Evolutionary conservation across 2,329 filamentous ascomycete genomes (phyloP).

Genomic region (Calonectria hongkongensis): DNA sequence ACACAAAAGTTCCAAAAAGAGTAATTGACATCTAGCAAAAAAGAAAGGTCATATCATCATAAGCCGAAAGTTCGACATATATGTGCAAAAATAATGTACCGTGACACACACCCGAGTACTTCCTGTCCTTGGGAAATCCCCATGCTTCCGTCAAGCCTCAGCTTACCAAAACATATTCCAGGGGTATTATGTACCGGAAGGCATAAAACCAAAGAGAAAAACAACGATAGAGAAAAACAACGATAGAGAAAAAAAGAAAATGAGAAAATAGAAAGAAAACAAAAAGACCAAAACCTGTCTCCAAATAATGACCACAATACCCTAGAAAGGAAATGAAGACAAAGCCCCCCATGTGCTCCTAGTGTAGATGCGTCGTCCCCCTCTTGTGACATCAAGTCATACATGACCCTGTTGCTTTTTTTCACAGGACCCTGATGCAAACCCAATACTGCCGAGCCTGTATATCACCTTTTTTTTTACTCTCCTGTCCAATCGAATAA

Average conservation of each 20-base stretch:
- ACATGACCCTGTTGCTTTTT: conserved; percentile 14
- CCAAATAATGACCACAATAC: conserved; percentile 26
- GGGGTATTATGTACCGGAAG: conserved; percentile 49
- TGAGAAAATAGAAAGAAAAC: conserved; percentile 33
- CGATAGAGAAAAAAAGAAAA: neutral
- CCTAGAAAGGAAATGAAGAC: conserved; percentile 33
- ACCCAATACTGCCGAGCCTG: conserved; percentile 24
- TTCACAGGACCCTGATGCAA: conserved; percentile 31
- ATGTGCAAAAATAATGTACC: conserved; percentile 36
- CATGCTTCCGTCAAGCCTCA: conserved; percentile 36
- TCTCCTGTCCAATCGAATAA: neutral
- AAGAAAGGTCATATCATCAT: conserved; percentile 49
- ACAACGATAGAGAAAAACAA: conserved; percentile 23
- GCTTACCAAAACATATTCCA: conserved; percentile 39
- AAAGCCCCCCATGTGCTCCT: conserved; percentile 45
- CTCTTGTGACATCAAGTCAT: conserved; percentile 36
- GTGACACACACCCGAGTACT: conserved; percentile 42
- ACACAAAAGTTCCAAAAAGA: conserved; percentile 20
- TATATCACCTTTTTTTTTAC: conserved; percentile 6
- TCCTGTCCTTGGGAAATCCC: conserved; percentile 32
- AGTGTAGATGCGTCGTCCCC: conserved; percentile 35
- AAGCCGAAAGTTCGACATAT: conserved; percentile 44
- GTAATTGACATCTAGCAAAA: conserved; percentile 31
- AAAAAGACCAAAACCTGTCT: conserved; percentile 30
- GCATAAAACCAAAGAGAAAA: conserved; percentile 32